Percentiles rank a stretch among this genome's conserved stretches.
These are phyloP conservation scores for Nicotiana attenuata DNA, from an alignment of 257 asterid genomes.

Conservation along the genomic window DNA sequence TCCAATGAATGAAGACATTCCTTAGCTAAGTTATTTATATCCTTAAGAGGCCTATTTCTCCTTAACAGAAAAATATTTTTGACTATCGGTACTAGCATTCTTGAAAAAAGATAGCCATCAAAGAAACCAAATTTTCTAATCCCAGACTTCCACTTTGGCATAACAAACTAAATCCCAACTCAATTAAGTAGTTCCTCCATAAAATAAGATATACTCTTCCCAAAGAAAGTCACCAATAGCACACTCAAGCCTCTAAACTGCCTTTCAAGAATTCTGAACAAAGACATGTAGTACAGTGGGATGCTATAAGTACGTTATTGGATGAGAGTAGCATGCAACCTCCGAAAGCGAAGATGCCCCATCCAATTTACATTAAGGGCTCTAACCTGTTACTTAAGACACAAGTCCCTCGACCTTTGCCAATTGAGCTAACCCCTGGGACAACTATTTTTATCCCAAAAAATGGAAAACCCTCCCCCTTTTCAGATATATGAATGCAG, in stretches of 20 bases:
- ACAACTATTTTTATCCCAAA: not conserved
- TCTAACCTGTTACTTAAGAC: no score
- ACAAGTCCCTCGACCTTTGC: no score
- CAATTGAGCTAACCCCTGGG: no score
- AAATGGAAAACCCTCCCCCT: not conserved
- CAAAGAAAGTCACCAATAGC: not conserved
- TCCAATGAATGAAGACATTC: not conserved
- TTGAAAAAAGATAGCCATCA: not conserved
- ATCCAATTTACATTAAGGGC: not conserved
- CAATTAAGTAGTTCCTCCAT: conserved; percentile 3
- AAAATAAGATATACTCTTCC: not conserved
- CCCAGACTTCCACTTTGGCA: not conserved
- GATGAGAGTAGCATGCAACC: not conserved
- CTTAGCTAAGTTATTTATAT: not conserved
- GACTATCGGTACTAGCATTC: not conserved
- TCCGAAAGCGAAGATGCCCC: not conserved
- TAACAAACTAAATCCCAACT: not conserved
- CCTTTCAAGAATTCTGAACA: no score
- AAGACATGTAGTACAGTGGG: not conserved
- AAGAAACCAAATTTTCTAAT: not conserved
- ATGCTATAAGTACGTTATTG: not conserved
- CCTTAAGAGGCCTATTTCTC: not conserved
- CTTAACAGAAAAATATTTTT: not conserved
- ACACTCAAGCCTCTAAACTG: not conserved
- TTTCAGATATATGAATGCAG: not conserved